Base-by-base conservation (phyloP, 2,329 filamentous ascomycete species). In the Metarhizium humberi region DNA sequence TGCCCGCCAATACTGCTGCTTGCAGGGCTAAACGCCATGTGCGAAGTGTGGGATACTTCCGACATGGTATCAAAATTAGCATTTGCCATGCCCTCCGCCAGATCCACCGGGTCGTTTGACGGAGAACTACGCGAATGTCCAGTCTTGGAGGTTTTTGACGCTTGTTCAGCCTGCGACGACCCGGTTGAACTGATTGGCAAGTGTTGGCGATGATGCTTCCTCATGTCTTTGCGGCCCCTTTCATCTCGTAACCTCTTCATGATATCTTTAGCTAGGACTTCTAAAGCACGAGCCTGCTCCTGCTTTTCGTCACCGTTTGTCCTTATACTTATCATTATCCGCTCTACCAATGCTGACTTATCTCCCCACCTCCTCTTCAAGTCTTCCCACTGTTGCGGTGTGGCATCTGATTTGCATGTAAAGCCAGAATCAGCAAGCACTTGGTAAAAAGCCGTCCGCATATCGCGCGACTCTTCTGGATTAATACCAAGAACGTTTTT, bases 211-310 rank as follows among this genome's bases (percentile, higher is more conserved):
- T 34, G 40, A 6, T 16, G 49, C 14, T 20, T 45, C 38, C 50
- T 55, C 10, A 51, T 61, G 62, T 83, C 74, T 55, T 77, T 75
- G 60, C 80, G 82, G 1, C 75, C 75, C 57, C 81, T 79, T 59
- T 88, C 85, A 62, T 90, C 86, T 40, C 86, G 80, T 53, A 87
- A 76, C 50, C 89, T 78, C 71, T 92, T 92, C 78, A 89, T 85
- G 18, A 90, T 86, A 69, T 92, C 88, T 52, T 84, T 79, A 53
- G 86, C 87, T 3, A 94, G 71, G 0, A 87, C 76, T 58, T 92
- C 86, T 50, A 92, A 68, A 1, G 86, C 86, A 60, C 81, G 84
- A 38, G 81, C 66, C 66, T 84, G 88, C 49, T 75, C 69, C 25
- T 70, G 64, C 55, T 82, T 75, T 25, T 78, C 72, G 58, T 85